A percentile compares a stretch with the other conserved stretches of the same genome.
Evolutionary conservation across 192 early-diverging fungal species (phyloP).

Genomic region (Gonapodya prolifera): DNA sequence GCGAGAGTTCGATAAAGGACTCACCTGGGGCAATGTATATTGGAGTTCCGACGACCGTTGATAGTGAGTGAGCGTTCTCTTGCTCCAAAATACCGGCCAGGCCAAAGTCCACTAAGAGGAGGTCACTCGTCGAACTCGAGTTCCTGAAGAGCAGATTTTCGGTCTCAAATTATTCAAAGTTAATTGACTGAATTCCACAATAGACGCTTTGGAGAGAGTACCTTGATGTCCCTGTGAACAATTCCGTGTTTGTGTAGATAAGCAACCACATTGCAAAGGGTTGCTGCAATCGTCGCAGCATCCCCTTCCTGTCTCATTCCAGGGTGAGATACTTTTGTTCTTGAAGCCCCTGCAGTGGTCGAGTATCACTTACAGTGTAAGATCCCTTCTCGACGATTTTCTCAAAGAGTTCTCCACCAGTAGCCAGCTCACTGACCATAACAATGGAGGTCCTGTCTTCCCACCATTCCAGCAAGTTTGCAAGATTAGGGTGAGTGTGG

Average conservation of each 20-base stretch:
- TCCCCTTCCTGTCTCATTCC: background rate
- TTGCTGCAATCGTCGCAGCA: background rate
- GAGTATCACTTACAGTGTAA: background rate
- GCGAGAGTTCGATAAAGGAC: background rate
- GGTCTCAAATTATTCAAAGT: background rate
- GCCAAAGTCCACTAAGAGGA: constrained; percentile 82
- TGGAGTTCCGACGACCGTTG: background rate
- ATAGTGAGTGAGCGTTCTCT: background rate
- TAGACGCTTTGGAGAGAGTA: constrained; percentile 19
- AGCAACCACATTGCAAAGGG: constrained; percentile 25
- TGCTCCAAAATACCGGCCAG: background rate
- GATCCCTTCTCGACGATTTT: background rate
- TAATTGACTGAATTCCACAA: background rate
- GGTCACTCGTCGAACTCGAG: constrained; percentile 11
- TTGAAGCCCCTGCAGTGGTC: background rate
- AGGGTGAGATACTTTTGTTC: background rate
- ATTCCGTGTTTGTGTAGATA: constrained; percentile 80
- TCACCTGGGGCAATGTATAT: background rate
- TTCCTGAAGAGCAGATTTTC: background rate
- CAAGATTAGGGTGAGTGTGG: background rate
- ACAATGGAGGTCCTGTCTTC: background rate
- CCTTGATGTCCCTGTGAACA: constrained; percentile 60
- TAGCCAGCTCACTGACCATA: background rate
- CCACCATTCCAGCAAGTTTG: background rate
- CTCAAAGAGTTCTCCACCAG: constrained; percentile 1